These are phyloP conservation scores for Calonectria leucothoes DNA, from an alignment of 2,329 filamentous ascomycete genomes.

Conservation along the genomic window DNA sequence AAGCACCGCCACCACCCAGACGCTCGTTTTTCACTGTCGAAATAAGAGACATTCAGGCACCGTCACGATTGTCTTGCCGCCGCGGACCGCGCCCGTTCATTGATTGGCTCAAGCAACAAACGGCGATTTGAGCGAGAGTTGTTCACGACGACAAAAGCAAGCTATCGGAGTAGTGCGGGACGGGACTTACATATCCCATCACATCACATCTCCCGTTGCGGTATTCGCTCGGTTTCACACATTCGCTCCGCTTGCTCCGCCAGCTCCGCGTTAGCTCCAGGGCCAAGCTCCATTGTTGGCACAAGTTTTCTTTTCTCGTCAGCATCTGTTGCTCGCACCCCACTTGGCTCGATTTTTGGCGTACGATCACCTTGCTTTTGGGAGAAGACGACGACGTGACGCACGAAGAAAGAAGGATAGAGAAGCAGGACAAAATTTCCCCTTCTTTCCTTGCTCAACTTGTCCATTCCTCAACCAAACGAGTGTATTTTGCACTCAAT, in stretches of 20 bases:
- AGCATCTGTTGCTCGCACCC: slow-evolving; percentile 37
- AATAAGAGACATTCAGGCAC: slow-evolving; percentile 20
- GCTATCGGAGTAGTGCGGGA: slow-evolving; percentile 4
- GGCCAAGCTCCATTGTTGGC: slow-evolving; percentile 20
- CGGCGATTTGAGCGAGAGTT: slow-evolving; percentile 10
- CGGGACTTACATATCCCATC: slow-evolving; percentile 21
- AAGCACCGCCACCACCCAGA: slow-evolving; percentile 8
- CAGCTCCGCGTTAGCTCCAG: slow-evolving; percentile 37
- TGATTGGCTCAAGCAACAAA: neutral
- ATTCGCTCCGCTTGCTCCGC: slow-evolving; percentile 32
- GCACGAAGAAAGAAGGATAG: slow-evolving; percentile 3
- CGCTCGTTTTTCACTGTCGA: slow-evolving; percentile 4
- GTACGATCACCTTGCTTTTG: slow-evolving; percentile 27
- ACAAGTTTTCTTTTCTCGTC: slow-evolving; percentile 25
- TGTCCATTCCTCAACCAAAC: neutral
- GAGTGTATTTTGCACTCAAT: slow-evolving; percentile 3
- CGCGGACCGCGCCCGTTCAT: slow-evolving; percentile 5
- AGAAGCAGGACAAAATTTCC: slow-evolving; percentile 13
- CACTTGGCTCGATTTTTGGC: slow-evolving; percentile 32
- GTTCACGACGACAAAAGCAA: slow-evolving; percentile 2
- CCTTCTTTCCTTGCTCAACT: neutral
- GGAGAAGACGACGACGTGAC: slow-evolving; percentile 9
- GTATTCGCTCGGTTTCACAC: slow-evolving; percentile 31
- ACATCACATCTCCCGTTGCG: slow-evolving; percentile 30
- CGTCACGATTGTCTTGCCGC: slow-evolving; percentile 3